Conservation (phyloP, 2,329 filamentous ascomycete species). For the Aspergillus novofumigatus region DNA sequence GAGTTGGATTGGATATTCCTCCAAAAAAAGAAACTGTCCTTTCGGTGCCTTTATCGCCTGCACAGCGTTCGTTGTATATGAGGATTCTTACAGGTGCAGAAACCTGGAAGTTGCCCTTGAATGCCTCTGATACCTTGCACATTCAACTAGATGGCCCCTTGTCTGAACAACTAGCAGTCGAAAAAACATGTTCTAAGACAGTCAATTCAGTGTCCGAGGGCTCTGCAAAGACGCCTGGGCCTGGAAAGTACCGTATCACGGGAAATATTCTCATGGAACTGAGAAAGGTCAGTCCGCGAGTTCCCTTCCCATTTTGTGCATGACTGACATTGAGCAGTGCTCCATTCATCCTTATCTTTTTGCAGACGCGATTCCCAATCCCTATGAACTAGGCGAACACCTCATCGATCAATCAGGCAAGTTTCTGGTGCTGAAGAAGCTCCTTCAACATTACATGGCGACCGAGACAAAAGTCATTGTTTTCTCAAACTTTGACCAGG, state of each 20-base stretch:
- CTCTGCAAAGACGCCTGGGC: background rate
- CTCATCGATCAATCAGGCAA: constrained; percentile 52
- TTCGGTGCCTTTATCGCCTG: constrained; percentile 54
- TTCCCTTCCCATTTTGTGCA: background rate
- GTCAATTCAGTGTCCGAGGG: background rate
- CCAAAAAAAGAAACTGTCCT: constrained; percentile 55
- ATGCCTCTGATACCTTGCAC: constrained; percentile 22
- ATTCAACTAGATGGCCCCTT: background rate
- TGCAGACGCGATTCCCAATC: constrained; percentile 42
- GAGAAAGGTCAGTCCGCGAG: constrained; percentile 36
- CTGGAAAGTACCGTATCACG: constrained; percentile 27
- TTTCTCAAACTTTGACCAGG: constrained; percentile 53
- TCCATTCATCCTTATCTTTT: constrained; percentile 55
- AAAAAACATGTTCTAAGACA: constrained; percentile 12
- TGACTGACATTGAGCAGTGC: constrained; percentile 23
- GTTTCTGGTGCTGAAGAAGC: constrained; percentile 52
- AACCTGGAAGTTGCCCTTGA: constrained; percentile 40
- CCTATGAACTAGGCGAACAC: constrained; percentile 42
- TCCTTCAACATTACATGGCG: constrained; percentile 20
- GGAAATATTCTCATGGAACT: constrained; percentile 54
- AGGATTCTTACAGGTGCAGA: constrained; percentile 54
- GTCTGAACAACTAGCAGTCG: constrained; percentile 32
- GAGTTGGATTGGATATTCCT: constrained; percentile 52
- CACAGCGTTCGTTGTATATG: constrained; percentile 58
- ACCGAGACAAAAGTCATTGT: constrained; percentile 47